A percentile compares a stretch with the other conserved stretches of the same genome.
phyloP scores from a whole-genome alignment of 108 stramenopile species.

The Hondaea fermentalgiana region DNA sequence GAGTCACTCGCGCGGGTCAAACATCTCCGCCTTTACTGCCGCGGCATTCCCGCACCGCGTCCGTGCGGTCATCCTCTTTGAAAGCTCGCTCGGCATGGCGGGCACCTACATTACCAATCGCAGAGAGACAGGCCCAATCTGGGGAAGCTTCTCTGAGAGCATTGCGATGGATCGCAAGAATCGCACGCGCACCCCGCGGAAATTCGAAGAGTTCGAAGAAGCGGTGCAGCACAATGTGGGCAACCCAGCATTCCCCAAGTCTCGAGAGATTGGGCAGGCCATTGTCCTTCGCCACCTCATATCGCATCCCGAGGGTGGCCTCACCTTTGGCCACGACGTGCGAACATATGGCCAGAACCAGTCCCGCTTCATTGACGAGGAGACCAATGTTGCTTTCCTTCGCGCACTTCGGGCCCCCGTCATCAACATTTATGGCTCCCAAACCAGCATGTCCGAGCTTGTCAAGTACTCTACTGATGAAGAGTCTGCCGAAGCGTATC shows the following conservation, averaged over 20 bases:
- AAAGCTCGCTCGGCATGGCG: not conserved
- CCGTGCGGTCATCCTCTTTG: not conserved
- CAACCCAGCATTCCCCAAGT: not conserved
- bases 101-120: not conserved
- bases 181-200: not conserved
- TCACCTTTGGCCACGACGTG: not conserved
- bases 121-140: not conserved
- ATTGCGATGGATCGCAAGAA: not conserved
- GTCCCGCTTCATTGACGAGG: not conserved
- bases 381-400: not conserved
- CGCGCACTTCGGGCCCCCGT: not conserved
- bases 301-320: not conserved
- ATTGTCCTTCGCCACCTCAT: not conserved
- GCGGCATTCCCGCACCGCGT: not conserved
- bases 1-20: not conserved
- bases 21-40: not conserved
- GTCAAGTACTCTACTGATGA: not conserved
- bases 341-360: slow-evolving; percentile 8
- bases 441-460: not conserved
- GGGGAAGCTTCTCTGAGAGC: not conserved
- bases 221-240: not conserved
- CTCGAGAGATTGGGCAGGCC: not conserved
- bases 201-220: not conserved
- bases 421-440: not conserved
- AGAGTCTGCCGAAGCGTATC: not conserved